phyloP scores from a whole-genome alignment of 1,139 yeast genomes.

The Yamadazyma mexicana region DNA sequence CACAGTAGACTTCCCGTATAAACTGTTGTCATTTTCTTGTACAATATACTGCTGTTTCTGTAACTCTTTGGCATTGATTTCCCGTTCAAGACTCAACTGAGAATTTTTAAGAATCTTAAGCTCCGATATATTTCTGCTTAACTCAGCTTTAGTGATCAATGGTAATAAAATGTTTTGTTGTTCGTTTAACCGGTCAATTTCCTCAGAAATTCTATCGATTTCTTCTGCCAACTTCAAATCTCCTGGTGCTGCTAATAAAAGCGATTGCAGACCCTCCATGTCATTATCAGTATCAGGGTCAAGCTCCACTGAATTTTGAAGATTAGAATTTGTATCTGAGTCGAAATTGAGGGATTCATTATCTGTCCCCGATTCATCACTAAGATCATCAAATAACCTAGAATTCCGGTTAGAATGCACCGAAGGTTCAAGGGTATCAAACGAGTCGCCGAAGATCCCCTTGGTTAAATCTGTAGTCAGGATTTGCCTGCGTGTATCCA shows the following conservation, averaged over 20 bases:
- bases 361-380: conserved; percentile 37
- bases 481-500: conserved; percentile 19
- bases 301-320: conserved; percentile 14
- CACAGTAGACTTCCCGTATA: conserved; percentile 69
- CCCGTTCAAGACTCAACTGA: conserved; percentile 62
- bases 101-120: conserved; percentile 69
- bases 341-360: conserved; percentile 29
- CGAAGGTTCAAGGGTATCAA: conserved; percentile 25
- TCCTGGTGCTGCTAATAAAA: conserved; percentile 64
- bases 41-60: conserved; percentile 80
- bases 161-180: conserved; percentile 68
- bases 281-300: conserved; percentile 7
- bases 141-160: conserved; percentile 73
- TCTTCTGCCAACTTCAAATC: conserved; percentile 68
- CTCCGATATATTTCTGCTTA: conserved; percentile 73
- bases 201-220: conserved; percentile 53
- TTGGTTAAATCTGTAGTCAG: conserved; percentile 16
- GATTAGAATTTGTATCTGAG: conserved; percentile 15
- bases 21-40: conserved; percentile 78
- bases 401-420: conserved; percentile 20
- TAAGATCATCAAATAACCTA: conserved; percentile 35
- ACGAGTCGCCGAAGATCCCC: conserved; percentile 38
- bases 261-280: conserved; percentile 20
- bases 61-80: conserved; percentile 67
- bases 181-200: conserved; percentile 60